Base-by-base conservation (phyloP, 75 land plant genomes). In the Cunninghamia lanceolata region DNA sequence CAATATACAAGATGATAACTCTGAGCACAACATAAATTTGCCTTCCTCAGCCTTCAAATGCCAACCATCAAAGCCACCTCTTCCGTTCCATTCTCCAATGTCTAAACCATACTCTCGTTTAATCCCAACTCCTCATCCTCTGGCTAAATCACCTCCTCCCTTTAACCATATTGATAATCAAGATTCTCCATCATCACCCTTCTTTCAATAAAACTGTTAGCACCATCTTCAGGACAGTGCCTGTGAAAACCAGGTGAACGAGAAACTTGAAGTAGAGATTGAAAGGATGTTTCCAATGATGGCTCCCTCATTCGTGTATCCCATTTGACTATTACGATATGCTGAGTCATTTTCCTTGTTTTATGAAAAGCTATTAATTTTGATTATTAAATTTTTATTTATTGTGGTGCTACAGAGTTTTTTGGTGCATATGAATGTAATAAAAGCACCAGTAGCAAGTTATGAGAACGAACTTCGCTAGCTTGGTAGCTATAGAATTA, bases 1-100 rank as follows among this genome's bases (percentile, higher is more conserved):
- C 82, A 9, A 78, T 84, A 42, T 86, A 39, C 84, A 89, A 17
- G 81, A 50, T 50, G 95, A 95, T 86, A 94, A 94, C 47, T 86
- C 68, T 68, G 89, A 93, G 76, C 92, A 93, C 43, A 96, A 94
- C 88, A 5, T 83, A 46, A 47, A 7, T 19, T 25, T 43, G 8
- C 47, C 47, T 11, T 86, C 38, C 46, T 87, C 47, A 54, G 42
- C n/a, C n/a, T n/a, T n/a, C n/a, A n/a, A n/a, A n/a, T n/a, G n/a
- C n/a, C n/a, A n/a, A n/a, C n/a, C n/a, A n/a, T n/a, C 43, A 28
- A 50, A 46, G 28, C 28, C 88, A 53, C 36, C 47, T 46, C 25
- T 85, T 17, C 71, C 42, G 11, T 35, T 84, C 38, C 70, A 84
- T 30, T 34, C 43, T 47, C 73, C 86, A 85, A 84, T 28, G 19